These are phyloP conservation scores for Alternaria atra DNA, from an alignment of 2,329 filamentous ascomycete species.

Conservation along the genomic window DNA sequence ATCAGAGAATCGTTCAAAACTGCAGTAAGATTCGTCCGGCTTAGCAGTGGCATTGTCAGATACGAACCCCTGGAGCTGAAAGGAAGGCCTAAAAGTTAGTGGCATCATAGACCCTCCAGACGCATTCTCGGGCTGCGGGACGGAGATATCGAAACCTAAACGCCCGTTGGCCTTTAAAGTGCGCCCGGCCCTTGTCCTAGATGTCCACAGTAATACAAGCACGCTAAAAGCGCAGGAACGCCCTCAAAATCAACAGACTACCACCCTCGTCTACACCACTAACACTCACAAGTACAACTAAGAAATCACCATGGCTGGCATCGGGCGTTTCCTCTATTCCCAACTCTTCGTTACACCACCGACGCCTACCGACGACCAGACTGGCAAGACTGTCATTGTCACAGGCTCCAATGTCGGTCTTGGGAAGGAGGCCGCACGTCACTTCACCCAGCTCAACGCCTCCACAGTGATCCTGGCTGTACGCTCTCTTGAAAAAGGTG, in stretches of 20 bases:
- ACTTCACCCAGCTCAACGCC: constrained; percentile 54
- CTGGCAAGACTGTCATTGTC: constrained; percentile 55
- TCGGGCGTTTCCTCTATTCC: constrained; percentile 47
- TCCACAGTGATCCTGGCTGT: constrained; percentile 58
- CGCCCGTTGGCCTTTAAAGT: not conserved
- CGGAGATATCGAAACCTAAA: not conserved
- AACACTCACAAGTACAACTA: not conserved
- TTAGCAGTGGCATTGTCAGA: not conserved
- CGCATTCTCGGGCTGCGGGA: not conserved
- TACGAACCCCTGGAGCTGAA: not conserved
- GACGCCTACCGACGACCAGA: constrained; percentile 35
- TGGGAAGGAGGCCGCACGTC: constrained; percentile 57
- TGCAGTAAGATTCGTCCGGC: not conserved
- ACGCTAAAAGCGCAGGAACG: not conserved
- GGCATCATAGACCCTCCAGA: not conserved
- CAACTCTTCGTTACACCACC: constrained; percentile 53
- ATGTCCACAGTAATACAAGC: not conserved
- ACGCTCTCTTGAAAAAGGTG: constrained; percentile 55
- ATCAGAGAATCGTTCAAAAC: not conserved
- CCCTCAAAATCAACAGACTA: not conserved
- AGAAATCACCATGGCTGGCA: constrained; percentile 4
- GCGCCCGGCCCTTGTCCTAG: not conserved
- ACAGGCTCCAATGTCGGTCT: constrained; percentile 61
- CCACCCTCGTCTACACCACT: not conserved
- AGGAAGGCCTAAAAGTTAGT: not conserved